These are phyloP conservation scores for Trichoderma erinaceum DNA, from an alignment of 495 filamentous ascomycete species.

Conservation along the genomic window DNA sequence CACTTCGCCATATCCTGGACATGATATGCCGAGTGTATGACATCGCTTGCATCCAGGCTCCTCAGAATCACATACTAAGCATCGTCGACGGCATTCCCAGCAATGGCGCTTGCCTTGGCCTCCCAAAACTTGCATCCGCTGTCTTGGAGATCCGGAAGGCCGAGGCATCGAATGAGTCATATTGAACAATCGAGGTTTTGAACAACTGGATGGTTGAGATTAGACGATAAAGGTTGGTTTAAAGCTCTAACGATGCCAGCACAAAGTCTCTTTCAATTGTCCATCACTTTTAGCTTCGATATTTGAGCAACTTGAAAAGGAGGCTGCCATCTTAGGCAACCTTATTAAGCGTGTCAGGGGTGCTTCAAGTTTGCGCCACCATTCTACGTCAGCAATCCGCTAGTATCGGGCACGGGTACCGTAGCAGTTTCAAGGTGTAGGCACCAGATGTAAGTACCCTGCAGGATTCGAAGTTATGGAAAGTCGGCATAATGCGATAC, in stretches of 20 bases:
- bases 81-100: slow-evolving; percentile 31
- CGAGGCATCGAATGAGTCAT: background rate
- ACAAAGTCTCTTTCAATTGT: background rate
- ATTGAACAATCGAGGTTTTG: background rate
- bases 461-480: too few relatives aligned
- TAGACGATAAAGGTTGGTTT: background rate
- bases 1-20: slow-evolving; percentile 26
- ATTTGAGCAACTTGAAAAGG: background rate
- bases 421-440: too few relatives aligned
- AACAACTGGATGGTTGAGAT: background rate
- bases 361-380: background rate
- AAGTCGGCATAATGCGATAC: too few relatives aligned
- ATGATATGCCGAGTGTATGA: slow-evolving; percentile 21
- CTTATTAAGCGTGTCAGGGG: background rate
- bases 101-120: slow-evolving; percentile 24
- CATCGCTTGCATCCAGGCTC: slow-evolving; percentile 26
- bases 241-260: background rate
- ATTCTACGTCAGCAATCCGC: background rate
- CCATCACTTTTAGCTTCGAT: background rate
- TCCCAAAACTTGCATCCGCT: slow-evolving; percentile 3
- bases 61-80: slow-evolving; percentile 27
- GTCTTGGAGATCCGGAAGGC: background rate
- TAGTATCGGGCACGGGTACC: background rate
- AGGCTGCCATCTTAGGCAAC: background rate
- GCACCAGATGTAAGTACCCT: too few relatives aligned